Evolutionary conservation across 2,329 filamentous ascomycete species (phyloP).

Genomic region (Passalora sequoiae): DNA sequence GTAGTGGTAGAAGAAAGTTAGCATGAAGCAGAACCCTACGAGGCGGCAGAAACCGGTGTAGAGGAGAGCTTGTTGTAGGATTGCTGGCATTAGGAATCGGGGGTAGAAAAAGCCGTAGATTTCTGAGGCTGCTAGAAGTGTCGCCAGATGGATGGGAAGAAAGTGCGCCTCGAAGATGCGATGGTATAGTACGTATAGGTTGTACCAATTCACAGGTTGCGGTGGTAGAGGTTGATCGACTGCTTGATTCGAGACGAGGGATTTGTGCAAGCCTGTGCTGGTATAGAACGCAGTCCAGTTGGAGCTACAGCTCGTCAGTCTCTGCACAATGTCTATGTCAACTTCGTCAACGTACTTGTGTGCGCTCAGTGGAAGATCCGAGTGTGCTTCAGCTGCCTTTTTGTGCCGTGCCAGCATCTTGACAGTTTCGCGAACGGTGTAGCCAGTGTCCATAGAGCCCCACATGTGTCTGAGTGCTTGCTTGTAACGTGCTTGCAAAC

Average conservation of each 20-base stretch:
- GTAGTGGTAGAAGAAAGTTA: conserved; percentile 61
- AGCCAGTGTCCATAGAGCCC: conserved; percentile 66
- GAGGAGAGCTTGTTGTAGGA: conserved; percentile 56
- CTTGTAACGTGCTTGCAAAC: conserved; percentile 62
- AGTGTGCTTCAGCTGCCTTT: conserved; percentile 7
- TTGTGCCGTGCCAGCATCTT: conserved; percentile 27
- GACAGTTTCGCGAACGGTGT: conserved; percentile 45
- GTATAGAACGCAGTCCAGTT: conserved; percentile 31
- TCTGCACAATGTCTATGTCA: background rate
- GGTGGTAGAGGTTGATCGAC: conserved; percentile 16
- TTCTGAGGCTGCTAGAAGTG: conserved; percentile 58
- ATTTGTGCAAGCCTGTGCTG: conserved; percentile 28
- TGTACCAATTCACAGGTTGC: conserved; percentile 39
- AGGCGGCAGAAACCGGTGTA: conserved; percentile 58
- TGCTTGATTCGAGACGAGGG: conserved; percentile 21
- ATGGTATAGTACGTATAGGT: conserved; percentile 56
- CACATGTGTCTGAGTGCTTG: conserved; percentile 72
- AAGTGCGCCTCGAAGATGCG: conserved; percentile 72
- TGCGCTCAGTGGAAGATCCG: conserved; percentile 22
- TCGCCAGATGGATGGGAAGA: conserved; percentile 61
- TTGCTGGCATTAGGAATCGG: conserved; percentile 47
- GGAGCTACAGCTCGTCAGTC: conserved; percentile 23
- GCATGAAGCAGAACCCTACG: conserved; percentile 58
- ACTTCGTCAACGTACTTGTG: conserved; percentile 24
- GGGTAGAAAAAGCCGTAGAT: conserved; percentile 55